phyloP scores from a whole-genome alignment of 2,329 filamentous ascomycete genomes.

The Trichoderma sp. region DNA sequence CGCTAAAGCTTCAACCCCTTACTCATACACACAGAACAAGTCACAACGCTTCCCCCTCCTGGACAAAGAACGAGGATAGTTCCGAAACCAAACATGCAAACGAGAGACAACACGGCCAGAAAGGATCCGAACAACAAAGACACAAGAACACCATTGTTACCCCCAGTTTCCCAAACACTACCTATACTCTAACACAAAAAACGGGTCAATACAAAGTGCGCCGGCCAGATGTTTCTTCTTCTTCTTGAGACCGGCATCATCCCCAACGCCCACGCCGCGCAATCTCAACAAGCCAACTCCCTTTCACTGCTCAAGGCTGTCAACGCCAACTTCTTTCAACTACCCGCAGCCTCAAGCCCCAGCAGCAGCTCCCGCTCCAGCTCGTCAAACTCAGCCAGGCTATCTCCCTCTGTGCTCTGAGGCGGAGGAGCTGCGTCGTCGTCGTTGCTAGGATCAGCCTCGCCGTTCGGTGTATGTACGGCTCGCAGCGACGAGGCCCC shows the following conservation, averaged over 20 bases:
- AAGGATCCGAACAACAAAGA: neutral
- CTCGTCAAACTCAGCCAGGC: constrained; percentile 54
- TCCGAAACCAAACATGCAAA: neutral
- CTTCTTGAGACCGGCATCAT: neutral
- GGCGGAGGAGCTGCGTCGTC: neutral
- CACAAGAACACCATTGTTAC: constrained; percentile 6
- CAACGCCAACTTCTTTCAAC: constrained; percentile 27
- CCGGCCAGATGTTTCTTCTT: constrained; percentile 15
- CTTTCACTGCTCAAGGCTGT: too few species aligned
- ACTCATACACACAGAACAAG: neutral
- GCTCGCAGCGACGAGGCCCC: constrained; percentile 52
- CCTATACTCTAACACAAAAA: constrained; percentile 21
- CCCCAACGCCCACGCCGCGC: neutral
- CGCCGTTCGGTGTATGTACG: constrained; percentile 47
- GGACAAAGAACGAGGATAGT: constrained; percentile 14
- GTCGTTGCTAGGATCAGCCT: constrained; percentile 33
- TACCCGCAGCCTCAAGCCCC: constrained; percentile 53
- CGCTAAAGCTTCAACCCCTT: neutral
- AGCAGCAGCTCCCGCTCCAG: constrained; percentile 66
- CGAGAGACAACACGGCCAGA: neutral
- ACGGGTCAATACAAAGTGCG: neutral
- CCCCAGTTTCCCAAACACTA: neutral
- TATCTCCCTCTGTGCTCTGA: constrained; percentile 28
- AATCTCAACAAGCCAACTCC: constrained; percentile 38
- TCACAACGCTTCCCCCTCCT: constrained; percentile 9